Base-by-base conservation (phyloP, 352 stramenopile genomes). In the Thalassiosira exigua region DNA sequence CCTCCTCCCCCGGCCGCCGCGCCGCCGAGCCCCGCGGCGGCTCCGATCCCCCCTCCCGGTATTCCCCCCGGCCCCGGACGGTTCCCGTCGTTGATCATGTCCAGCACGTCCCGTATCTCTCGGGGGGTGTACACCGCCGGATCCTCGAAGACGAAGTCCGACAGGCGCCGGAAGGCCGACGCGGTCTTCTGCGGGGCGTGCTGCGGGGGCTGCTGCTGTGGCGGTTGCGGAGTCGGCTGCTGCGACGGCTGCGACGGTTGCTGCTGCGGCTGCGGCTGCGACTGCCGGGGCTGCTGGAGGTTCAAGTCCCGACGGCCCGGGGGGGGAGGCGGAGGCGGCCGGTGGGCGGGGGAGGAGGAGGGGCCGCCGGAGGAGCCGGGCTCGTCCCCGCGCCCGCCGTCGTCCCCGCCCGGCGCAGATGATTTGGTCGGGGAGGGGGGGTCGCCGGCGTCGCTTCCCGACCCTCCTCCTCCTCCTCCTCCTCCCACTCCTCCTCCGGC, bases 11-110 rank as follows among this genome's bases (percentile, higher is more conserved):
- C 36, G 7, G 7, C 7, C 7, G 7, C 14, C 36, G 7, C 36
- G 7, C 36, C 36, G 7, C 36, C 36, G 36, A 44, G 36, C 7
- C 14, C 7, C 7, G 36, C 7, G 7, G 36, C 7, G 36, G 36
- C 36, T 14, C 54, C 54, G n/a, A 26, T 42, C 54, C 54, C 54
- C n/a, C 54, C 54, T 22, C 21, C 29, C 33, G 30, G 27, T 19
- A 21, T 17, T 33, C 53, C 53, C 12, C 24, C 29, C 36, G 32
- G 41, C 3, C 21, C 54, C 17, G 68, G 30, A 24, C 60, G 58
- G 79, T 92, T 91, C 9, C 89, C 89, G 74, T 92, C 85, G 66
- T 91, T 85, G 71, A 94, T 92, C 84, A 92, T 90, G 54, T 94
- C 89, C 9, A 94, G 58, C 70, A 94, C 86, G 29, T 91, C 81